These are phyloP conservation scores for Sporothrix pallida DNA, from an alignment of 2,329 filamentous ascomycete genomes.

Conservation along the genomic window DNA sequence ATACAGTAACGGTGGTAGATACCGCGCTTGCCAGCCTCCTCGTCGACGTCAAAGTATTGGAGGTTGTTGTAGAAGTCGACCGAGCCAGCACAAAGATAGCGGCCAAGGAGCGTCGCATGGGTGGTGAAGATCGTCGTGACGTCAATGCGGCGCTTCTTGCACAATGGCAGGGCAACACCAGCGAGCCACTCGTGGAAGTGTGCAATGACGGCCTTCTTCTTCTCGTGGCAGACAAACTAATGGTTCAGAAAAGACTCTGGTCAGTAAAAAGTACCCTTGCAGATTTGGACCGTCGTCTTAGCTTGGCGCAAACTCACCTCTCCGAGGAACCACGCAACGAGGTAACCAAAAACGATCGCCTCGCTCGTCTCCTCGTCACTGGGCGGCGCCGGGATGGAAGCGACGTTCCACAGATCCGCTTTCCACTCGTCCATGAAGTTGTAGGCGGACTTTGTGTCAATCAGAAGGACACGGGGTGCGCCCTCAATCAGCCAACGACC, in stretches of 20 bases:
- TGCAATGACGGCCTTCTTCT: slow-evolving; percentile 87
- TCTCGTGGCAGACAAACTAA: slow-evolving; percentile 93
- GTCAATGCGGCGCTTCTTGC: slow-evolving; percentile 93
- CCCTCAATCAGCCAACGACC: slow-evolving; percentile 98
- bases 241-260: background rate
- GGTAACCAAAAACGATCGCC: slow-evolving; percentile 94
- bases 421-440: slow-evolving; percentile 96
- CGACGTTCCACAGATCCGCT: slow-evolving; percentile 88
- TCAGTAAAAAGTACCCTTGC: slow-evolving; percentile 2
- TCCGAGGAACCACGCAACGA: slow-evolving; percentile 97
- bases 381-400: slow-evolving; percentile 91
- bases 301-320: slow-evolving; percentile 66
- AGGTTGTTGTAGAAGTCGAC: slow-evolving; percentile 99
- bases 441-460: slow-evolving; percentile 94
- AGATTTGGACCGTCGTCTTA: slow-evolving; percentile 12
- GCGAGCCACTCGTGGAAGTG: slow-evolving; percentile 99
- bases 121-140: slow-evolving; percentile 98
- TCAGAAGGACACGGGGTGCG: slow-evolving; percentile 88
- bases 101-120: slow-evolving; percentile 90
- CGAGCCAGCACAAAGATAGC: slow-evolving; percentile 95
- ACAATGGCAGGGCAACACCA: slow-evolving; percentile 88
- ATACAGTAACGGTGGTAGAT: slow-evolving; percentile 99
- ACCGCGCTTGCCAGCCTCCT: slow-evolving; percentile 94
- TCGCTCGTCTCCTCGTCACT: slow-evolving; percentile 96
- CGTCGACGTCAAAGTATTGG: slow-evolving; percentile 94